phyloP scores from a whole-genome alignment of 768 basidiomycete genomes.

The Holtermanniella nyarrowii region DNA sequence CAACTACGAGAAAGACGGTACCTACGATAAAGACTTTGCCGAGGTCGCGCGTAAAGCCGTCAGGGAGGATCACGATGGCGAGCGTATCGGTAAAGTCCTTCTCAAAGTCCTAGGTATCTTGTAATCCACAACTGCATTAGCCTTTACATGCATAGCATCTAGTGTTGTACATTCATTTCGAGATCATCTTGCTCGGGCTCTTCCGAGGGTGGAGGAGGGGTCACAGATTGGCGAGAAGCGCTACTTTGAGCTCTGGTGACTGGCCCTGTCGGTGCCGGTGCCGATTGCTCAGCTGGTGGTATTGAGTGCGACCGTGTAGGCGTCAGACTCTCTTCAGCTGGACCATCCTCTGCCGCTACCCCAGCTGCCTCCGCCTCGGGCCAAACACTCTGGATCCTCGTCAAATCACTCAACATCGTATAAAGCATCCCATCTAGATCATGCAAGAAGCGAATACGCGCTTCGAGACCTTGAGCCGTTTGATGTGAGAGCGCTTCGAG shows the following conservation, averaged over 20 bases:
- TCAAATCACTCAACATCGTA: slow-evolving; percentile 67
- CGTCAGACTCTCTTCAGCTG: background rate
- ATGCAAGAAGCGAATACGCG: slow-evolving; percentile 67
- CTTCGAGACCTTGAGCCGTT: slow-evolving; percentile 74
- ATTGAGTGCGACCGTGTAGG: too few species aligned
- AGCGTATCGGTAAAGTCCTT: slow-evolving; percentile 14
- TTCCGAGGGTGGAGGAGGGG: too few species aligned
- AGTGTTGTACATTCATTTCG: too few species aligned
- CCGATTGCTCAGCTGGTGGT: too few species aligned
- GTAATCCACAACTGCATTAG: slow-evolving; percentile 1
- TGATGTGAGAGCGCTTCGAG: slow-evolving; percentile 29
- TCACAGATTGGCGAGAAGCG: too few species aligned
- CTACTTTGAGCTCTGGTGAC: too few species aligned
- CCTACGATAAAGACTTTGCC: slow-evolving; percentile 18
- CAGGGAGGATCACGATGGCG: slow-evolving; percentile 15
- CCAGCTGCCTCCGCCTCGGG: slow-evolving; percentile 4
- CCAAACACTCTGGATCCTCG: slow-evolving; percentile 54
- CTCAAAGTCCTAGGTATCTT: slow-evolving; percentile 21
- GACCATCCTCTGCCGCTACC: background rate
- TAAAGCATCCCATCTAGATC: slow-evolving; percentile 64
- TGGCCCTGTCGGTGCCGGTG: too few species aligned
- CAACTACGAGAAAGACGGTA: slow-evolving; percentile 24
- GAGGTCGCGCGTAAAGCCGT: slow-evolving; percentile 17
- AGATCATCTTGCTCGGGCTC: too few species aligned
- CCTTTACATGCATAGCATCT: background rate